Percentiles rank a stretch among this genome's conserved stretches.
Evolutionary conservation across 805 yeast species (phyloP).

Genomic region (Naumovozyma castellii): DNA sequence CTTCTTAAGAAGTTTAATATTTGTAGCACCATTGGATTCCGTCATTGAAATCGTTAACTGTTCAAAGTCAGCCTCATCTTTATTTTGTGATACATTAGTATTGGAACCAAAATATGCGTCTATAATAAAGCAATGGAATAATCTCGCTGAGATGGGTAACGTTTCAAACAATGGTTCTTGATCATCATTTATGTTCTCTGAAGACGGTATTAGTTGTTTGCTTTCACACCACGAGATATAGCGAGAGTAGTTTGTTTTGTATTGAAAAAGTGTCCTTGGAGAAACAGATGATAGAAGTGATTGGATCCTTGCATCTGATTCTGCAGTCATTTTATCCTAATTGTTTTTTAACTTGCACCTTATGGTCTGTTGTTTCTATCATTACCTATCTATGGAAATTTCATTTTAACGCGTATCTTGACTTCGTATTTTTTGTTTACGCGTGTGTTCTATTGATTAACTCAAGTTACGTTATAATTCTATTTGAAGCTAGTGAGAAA

Average conservation of each 20-base stretch:
- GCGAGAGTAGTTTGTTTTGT: conserved; percentile 20
- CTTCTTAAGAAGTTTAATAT: not conserved
- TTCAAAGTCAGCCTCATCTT: not conserved
- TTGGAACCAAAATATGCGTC: conserved; percentile 11
- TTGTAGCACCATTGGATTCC: conserved; percentile 2
- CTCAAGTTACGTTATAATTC: no score
- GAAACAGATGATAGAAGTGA: conserved; percentile 19
- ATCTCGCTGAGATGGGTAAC: conserved; percentile 16
- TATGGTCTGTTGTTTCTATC: no score
- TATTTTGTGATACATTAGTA: not conserved
- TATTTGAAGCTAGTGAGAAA: no score
- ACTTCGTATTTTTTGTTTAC: no score
- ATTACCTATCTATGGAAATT: no score
- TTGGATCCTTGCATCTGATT: conserved; percentile 4
- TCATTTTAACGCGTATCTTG: no score
- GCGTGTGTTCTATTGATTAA: no score
- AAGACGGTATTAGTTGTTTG: conserved; percentile 5
- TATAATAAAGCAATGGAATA: conserved; percentile 23
- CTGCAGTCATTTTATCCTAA: not conserved
- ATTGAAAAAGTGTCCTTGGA: conserved; percentile 23
- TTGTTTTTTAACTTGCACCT: no score
- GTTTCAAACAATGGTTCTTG: conserved; percentile 2
- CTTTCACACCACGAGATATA: conserved; percentile 23
- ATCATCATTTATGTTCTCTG: not conserved
- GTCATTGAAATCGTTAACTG: not conserved